phyloP scores from a whole-genome alignment of 257 asterid genomes.

The Nicotiana otophora region DNA sequence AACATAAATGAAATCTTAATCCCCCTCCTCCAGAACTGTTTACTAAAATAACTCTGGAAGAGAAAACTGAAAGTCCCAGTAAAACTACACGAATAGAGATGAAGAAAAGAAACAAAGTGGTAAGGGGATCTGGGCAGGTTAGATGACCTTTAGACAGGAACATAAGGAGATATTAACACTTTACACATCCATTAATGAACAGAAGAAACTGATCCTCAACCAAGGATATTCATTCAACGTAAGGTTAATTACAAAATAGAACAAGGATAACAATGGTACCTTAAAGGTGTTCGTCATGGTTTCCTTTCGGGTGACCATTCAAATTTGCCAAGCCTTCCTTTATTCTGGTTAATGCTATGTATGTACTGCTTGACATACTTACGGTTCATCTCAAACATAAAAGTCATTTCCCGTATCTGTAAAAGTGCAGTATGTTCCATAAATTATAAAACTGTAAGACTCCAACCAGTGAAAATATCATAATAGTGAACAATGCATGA shows the following conservation, averaged over 20 bases:
- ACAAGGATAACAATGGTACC: constrained; percentile 11
- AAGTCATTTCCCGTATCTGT: constrained; percentile 71
- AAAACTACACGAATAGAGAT: neutral
- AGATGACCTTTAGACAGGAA: neutral
- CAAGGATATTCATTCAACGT: constrained; percentile 8
- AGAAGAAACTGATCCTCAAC: constrained; percentile 6
- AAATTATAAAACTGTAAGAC: neutral
- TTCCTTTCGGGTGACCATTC: constrained; percentile 37
- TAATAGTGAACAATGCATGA: neutral
- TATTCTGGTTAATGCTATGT: constrained; percentile 26
- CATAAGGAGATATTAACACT: constrained; percentile 5
- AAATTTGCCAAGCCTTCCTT: constrained; percentile 33
- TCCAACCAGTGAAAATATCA: neutral
- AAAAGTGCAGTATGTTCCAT: constrained; percentile 18
- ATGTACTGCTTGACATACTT: constrained; percentile 46
- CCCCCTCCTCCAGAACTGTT: neutral
- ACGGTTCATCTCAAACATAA: constrained; percentile 65
- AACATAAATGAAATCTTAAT: neutral
- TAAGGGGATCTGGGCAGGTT: neutral
- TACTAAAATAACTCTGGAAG: neutral
- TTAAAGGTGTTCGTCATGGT: constrained; percentile 18
- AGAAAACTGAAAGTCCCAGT: neutral
- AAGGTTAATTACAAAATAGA: neutral
- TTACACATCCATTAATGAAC: constrained; percentile 2
- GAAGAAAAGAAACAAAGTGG: neutral